Evolutionary conservation across 2,329 filamentous ascomycete species (phyloP).

Genomic region (Colletotrichum scovillei): DNA sequence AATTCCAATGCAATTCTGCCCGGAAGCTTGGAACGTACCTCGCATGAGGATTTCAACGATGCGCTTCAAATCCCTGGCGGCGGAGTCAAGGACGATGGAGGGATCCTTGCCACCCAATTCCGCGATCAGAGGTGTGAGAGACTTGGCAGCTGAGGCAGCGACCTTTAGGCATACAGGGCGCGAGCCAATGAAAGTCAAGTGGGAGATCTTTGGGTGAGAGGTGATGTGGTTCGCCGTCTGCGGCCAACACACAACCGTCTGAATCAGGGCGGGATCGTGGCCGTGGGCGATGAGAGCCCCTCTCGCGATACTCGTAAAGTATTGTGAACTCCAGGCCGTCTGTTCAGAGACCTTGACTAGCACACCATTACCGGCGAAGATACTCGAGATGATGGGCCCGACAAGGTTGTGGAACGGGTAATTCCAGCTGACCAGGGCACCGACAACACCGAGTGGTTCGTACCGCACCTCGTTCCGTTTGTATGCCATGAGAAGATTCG

Average conservation of each 20-base stretch:
- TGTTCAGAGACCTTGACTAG: slow-evolving; percentile 95
- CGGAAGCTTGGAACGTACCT: slow-evolving; percentile 93
- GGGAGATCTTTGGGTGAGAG: slow-evolving; percentile 83
- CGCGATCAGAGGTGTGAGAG: slow-evolving; percentile 87
- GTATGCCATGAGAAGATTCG: slow-evolving; percentile 94
- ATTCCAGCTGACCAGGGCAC: slow-evolving; percentile 96
- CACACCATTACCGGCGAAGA: slow-evolving; percentile 92
- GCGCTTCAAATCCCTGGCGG: slow-evolving; percentile 71
- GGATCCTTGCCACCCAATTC: slow-evolving; percentile 97
- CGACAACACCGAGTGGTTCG: slow-evolving; percentile 92
- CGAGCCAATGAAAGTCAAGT: slow-evolving; percentile 97
- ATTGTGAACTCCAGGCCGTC: slow-evolving; percentile 90
- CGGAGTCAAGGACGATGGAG: slow-evolving; percentile 87
- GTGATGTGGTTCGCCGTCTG: slow-evolving; percentile 84
- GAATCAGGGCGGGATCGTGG: slow-evolving; percentile 83
- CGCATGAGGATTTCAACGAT: slow-evolving; percentile 88
- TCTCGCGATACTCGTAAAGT: slow-evolving; percentile 83
- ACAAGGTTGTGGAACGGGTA: slow-evolving; percentile 97
- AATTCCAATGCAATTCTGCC: slow-evolving; percentile 98
- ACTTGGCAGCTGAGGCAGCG: slow-evolving; percentile 84
- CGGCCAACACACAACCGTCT: slow-evolving; percentile 90
- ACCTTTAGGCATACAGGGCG: slow-evolving; percentile 88
- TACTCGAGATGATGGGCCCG: slow-evolving; percentile 87
- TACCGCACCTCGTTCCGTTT: slow-evolving; percentile 92
- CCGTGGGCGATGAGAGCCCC: slow-evolving; percentile 85